Percentiles rank a stretch among this genome's conserved stretches.
phyloP scores from a whole-genome alignment of 1,284 basidiomycete genomes.

The Puccinia triticina region DNA sequence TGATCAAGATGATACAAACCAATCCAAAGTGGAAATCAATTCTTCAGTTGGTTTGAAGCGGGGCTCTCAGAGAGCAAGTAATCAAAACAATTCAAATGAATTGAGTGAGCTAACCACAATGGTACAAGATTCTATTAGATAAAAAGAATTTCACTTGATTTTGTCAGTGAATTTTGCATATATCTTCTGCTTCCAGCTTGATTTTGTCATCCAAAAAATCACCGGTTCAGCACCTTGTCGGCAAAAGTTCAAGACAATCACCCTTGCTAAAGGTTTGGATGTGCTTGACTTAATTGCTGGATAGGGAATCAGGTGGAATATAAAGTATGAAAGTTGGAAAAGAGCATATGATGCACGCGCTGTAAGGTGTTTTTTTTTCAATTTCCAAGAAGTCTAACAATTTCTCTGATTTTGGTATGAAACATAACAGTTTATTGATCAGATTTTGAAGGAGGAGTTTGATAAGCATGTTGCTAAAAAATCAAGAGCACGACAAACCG shows the following conservation, averaged over 20 bases:
- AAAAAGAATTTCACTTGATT: too few relatives aligned
- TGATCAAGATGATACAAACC: too few relatives aligned
- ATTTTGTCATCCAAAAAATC: constrained; percentile 24
- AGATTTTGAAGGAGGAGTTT: constrained; percentile 1
- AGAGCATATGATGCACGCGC: constrained; percentile 18
- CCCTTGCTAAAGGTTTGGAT: too few relatives aligned
- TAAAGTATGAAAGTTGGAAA: constrained; percentile 30
- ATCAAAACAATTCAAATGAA: background rate
- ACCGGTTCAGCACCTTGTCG: constrained; percentile 5
- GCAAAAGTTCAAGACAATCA: background rate
- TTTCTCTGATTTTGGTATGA: background rate
- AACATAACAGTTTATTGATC: background rate
- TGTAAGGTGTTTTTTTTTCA: too few relatives aligned
- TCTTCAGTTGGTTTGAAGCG: too few relatives aligned
- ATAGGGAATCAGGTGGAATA: constrained; percentile 33
- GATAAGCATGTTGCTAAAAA: background rate
- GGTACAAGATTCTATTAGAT: background rate
- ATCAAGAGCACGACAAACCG: background rate
- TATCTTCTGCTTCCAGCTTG: too few relatives aligned
- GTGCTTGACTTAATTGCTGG: constrained; percentile 16
- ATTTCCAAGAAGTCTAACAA: background rate
- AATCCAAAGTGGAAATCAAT: too few relatives aligned
- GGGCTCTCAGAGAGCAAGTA: background rate
- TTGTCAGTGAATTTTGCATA: too few relatives aligned
- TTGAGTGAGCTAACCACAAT: background rate